Evolutionary conservation across 2,329 filamentous ascomycete species (phyloP), one percentile per base, ranked within the genome.

Genomic region (Atkinsonella hypoxylon): DNA sequence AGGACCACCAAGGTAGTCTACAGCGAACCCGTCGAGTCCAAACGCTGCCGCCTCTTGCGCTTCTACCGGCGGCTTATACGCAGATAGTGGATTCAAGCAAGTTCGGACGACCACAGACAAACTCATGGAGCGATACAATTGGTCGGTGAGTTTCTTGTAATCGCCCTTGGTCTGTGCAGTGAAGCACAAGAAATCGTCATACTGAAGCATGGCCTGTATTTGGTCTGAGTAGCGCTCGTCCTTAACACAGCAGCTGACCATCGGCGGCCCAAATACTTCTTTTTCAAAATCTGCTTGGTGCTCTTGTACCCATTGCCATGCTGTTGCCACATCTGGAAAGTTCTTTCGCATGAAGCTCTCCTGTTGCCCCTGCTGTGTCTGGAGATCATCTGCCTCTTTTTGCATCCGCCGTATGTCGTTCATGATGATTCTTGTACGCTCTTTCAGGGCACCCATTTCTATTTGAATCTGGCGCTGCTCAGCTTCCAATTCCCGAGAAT

Each of bases 271-370:
- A 61, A 85, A 89, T 4, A 96, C 82, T 52, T 85, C 76, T 56
- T 85, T 81, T 60, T 86, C 78, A 56, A 96, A 93, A 46, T 77
- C 66, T 50, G 75, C 63, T 53, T 76, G 76, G 62, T 98, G 81
- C 2, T 80, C 65, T 61, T 87, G 77, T 48, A 97, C 76, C 90
- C 91, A 98, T 41, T 82, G 74, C 82, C 88, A 95, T 2, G 83
- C 89, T 56, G 63, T 71, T 11, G 77, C 77, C 2, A 85, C 80
- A 51, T 96, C 86, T 0, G 62, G 62, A 11, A 83, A 85, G 0
- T 76, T 15, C 6, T 63, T 73, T 48, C 72, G 73, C 50, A 98
- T 75, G 56, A 84, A 80, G 46, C 69, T 79, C 50, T 85, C 71
- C 57, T 88, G 83, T 60, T 87, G 85, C 6, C 89, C 90, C 53